Base-by-base conservation (phyloP, 73 alveolate species). In the Blepharisma japonicum region DNA sequence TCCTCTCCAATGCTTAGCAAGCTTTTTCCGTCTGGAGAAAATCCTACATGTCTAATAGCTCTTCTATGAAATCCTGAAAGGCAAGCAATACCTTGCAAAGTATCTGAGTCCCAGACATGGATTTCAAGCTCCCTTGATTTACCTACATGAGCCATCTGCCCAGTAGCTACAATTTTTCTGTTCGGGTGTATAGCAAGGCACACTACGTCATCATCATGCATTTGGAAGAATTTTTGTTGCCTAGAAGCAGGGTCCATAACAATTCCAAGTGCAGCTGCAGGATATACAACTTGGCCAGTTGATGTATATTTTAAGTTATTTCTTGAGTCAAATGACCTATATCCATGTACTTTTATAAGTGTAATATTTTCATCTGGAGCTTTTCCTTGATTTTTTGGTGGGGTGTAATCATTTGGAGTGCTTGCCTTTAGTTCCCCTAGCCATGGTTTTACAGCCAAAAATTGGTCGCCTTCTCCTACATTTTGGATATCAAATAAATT, bases 251-350 rank as follows among this genome's bases (percentile, higher is more conserved):
- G 88, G 83, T 96, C 89, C 74, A 91, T 79, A 11, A 94, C 99
- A 9, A 95, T 86, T 71, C 98, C 99, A 66, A 95, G 82, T 9
- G 99, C 98, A 55, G 99, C 99, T 21, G 99, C 86, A 46, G 95
- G 86, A 85, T 92, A 93, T 0, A 91, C 96, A 18, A 93, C 89
- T 86, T 92, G 91, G 76, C 88, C 89, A 54, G 87, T 91, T 71
- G 80, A 89, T 45, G 96, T 90, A 85, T 94, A 96, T 45, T 87
- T 87, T 7, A 94, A 79, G 89, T 93, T 96, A 82, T 94, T 95
- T 77, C 99, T 82, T 11, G 97, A 88, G 81, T 96, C 99, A 71
- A 96, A 96, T 77, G 95, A 87, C 74, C 99, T 81, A 80, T 92
- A 96, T 42, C 99, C 99, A 81, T 91, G 98, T 39, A 92, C 98